Base-by-base conservation (phyloP, 257 asterid species). In the Salvia hispanica region DNA sequence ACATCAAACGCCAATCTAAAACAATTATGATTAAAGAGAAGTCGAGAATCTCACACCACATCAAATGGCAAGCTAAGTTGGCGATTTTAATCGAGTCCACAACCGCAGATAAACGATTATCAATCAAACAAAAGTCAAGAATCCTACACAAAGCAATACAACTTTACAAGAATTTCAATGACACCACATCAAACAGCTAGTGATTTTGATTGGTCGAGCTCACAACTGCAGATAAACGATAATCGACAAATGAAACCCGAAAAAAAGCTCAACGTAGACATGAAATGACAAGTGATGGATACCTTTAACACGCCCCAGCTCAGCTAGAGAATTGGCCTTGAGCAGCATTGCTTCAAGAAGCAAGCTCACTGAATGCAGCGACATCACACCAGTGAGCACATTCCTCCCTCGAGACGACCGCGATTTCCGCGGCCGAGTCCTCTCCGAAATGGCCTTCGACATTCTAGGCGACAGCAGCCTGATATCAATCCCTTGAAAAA, bases 401-500 rank as follows among this genome's bases (percentile, higher is more conserved):
- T 42, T 66, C 63, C 84, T 75, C 46, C 79, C 79, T 70, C 70
- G 81, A 14, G 84, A 71, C 14, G 84, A 72, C 16, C 86, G 90
- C 18, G 75, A 64, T 82, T 83, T 92, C 14, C 84, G 71, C 0
- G 87, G 86, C 51, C 75, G 80, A 51, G 82, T 83, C 67, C 88
- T 80, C 70, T 82, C 88, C 5, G 80, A 62, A 43, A 92, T 86
- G 54, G 96, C 95, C 73, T 69, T 83, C 18, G 92, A 80, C 95
- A 92, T 85, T 53, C 86, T 87, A 11, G 90, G 78, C 0, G 96
- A 84, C 75, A 92, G 74, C 36, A 83, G 72, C 66, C 75, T 84
- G 39, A 87, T 79, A 69, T 92, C 98, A 76, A 92, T 92, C 60
- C 96, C 98, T 72, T 92, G 92, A 76, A 92, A 92, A 16, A 92